Evolutionary conservation across 768 basidiomycete genomes (phyloP), one percentile per base, ranked within the genome.

Genomic region (Pleurotus cornucopiae): DNA sequence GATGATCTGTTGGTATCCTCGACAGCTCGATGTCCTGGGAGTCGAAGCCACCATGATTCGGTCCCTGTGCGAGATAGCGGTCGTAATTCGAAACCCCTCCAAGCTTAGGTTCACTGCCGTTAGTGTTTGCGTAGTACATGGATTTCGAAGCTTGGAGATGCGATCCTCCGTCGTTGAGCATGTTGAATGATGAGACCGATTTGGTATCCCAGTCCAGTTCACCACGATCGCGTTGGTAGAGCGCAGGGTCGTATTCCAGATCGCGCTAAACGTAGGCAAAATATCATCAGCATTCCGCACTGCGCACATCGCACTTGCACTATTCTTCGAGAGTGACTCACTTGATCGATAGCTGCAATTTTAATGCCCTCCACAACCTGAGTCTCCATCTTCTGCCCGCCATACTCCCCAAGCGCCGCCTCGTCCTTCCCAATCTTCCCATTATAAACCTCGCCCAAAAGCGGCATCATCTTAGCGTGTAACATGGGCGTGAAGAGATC

Each of bases 401-500:
- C 89, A 64, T 89, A 89, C 66, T 92, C 91, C 43, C 81, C 76
- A 67, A 93, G 61, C 60, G 80, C 84, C n/a, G 87, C 75, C 58
- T 84, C 76, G 51, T 85, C 81, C 38, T 67, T 78, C 6, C 73
- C 80, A 53, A 91, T 77, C 67, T 84, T 87, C 61, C 91, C 91
- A 40, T 78, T 72, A 65, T 91, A 94, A 23, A 94, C 88, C 58
- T 92, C 81, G 37, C 75, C 70, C 18, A 94, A 74, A 20, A 94
- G 73, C 5, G 81, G 86, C 81, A 90, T 86, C 88, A 92, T 89
- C 69, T 85, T 86, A 59, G 87, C 84, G 62, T 92, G 91, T 49
- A 94, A 68, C 89, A 91, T 89, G 0, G 89, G 91, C 4, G 91
- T 92, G 71, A 94, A 91, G 46, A 96, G 77, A 53, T 95, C 92